Evolutionary conservation across 192 early-diverging fungal genomes (phyloP).

Genomic region (Linnemannia exigua): DNA sequence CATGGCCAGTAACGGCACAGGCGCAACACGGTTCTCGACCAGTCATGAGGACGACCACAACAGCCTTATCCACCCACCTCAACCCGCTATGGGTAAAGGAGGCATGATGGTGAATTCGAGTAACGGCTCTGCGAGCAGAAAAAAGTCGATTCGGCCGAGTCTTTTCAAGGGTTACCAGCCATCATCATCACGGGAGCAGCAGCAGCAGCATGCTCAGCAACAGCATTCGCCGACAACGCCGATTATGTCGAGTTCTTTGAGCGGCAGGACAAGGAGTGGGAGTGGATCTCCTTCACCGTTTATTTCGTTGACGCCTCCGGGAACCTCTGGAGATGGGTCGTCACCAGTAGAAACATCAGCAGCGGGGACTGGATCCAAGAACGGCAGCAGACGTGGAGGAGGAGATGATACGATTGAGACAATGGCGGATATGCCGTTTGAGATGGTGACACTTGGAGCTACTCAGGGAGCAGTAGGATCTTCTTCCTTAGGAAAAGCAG

Average conservation of each 20-base stretch:
- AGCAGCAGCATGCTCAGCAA: not conserved
- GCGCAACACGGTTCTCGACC: slow-evolving; percentile 22
- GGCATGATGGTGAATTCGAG: not conserved
- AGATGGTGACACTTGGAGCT: not conserved
- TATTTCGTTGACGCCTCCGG: slow-evolving; percentile 14
- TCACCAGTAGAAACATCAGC: not conserved
- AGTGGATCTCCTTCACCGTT: slow-evolving; percentile 8
- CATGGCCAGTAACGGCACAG: slow-evolving; percentile 41
- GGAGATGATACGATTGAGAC: not conserved
- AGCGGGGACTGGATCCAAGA: slow-evolving; percentile 2
- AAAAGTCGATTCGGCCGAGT: slow-evolving; percentile 14
- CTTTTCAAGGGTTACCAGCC: slow-evolving; percentile 25
- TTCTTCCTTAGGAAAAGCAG: not conserved
- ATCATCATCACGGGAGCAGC: slow-evolving; percentile 8
- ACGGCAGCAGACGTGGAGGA: not conserved
- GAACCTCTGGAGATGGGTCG: not conserved
- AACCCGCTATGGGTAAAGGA: not conserved
- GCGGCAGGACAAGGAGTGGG: not conserved
- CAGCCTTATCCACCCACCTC: slow-evolving; percentile 8
- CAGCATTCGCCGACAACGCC: not conserved
- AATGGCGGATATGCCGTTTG: not conserved
- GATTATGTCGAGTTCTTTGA: not conserved
- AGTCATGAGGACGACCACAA: slow-evolving; percentile 34
- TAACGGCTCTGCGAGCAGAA: not conserved
- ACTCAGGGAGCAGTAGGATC: not conserved